Conservation (phyloP, 495 filamentous ascomycete species). For the Physcia stellaris region DNA sequence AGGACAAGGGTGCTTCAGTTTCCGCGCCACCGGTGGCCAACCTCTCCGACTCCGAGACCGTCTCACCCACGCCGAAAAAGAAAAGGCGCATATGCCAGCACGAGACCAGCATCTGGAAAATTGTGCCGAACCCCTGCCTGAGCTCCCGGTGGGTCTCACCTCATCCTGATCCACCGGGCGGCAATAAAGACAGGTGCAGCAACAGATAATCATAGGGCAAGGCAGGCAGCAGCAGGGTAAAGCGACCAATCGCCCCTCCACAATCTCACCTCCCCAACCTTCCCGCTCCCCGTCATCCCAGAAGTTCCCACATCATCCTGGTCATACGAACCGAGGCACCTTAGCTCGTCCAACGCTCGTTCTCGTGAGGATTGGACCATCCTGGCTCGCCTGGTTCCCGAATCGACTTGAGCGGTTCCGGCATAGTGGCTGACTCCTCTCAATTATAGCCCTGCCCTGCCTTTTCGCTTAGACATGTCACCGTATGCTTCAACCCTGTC, state of each 20-base stretch:
- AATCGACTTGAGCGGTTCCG: not conserved
- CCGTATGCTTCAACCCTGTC: not conserved
- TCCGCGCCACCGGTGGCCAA: too few species aligned
- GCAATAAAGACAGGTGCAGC: not conserved
- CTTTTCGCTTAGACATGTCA: not conserved
- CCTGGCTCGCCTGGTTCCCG: not conserved
- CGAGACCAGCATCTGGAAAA: too few species aligned
- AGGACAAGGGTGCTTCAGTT: too few species aligned
- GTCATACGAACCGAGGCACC: not conserved
- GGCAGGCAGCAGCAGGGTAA: too few species aligned
- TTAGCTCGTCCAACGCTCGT: not conserved
- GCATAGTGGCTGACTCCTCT: not conserved
- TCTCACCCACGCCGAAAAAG: too few species aligned
- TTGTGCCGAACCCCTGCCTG: not conserved
- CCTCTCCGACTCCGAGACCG: too few species aligned
- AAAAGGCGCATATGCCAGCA: too few species aligned
- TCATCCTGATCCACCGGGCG: not conserved
- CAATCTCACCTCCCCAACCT: too few species aligned
- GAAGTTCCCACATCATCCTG: not conserved
- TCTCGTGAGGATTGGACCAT: not conserved
- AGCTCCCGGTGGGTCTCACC: not conserved
- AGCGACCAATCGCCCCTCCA: too few species aligned
- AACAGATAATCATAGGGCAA: not conserved
- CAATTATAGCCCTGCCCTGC: not conserved
- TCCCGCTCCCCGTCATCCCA: too few species aligned